Conservation (phyloP, 2,329 filamentous ascomycete species). For the Nannizziopsis barbatae region DNA sequence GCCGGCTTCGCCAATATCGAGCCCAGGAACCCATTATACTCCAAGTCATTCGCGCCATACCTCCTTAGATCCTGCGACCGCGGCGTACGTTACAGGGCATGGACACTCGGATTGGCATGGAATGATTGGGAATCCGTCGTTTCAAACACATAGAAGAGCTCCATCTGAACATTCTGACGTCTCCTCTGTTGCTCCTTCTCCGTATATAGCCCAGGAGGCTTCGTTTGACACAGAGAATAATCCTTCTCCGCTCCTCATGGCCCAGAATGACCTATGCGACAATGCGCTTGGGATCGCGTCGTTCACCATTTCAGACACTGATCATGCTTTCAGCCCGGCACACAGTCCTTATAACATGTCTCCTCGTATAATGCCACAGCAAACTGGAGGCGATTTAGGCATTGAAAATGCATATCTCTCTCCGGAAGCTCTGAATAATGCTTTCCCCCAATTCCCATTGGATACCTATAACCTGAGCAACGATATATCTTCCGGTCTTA, state of each 20-base stretch:
- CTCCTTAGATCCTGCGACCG: slow-evolving; percentile 50
- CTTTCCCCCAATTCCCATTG: slow-evolving; percentile 36
- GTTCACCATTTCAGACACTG: slow-evolving; percentile 65
- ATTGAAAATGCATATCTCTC: slow-evolving; percentile 36
- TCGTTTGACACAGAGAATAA: slow-evolving; percentile 62
- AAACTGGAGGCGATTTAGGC: slow-evolving; percentile 53
- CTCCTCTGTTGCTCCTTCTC: slow-evolving; percentile 72
- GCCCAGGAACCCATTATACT: slow-evolving; percentile 34
- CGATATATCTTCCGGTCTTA: slow-evolving; percentile 33
- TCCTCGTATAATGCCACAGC: slow-evolving; percentile 54
- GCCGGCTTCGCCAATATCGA: slow-evolving; percentile 13
- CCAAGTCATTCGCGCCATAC: slow-evolving; percentile 49
- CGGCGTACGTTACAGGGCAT: slow-evolving; percentile 44
- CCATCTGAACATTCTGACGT: slow-evolving; percentile 91
- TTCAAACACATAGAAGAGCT: slow-evolving; percentile 69
- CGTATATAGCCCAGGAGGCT: slow-evolving; percentile 66
- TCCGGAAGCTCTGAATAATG: slow-evolving; percentile 37
- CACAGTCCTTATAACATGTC: slow-evolving; percentile 59
- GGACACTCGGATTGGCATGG: slow-evolving; percentile 48
- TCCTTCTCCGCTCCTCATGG: slow-evolving; percentile 67
- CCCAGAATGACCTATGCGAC: slow-evolving; percentile 66
- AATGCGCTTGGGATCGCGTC: slow-evolving; percentile 65
- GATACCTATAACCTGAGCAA: slow-evolving; percentile 42
- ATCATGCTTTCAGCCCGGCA: slow-evolving; percentile 47
- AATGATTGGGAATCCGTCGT: slow-evolving; percentile 46